phyloP scores from a whole-genome alignment of 73 alveolate species.

The Symbiodinium pilosum region DNA sequence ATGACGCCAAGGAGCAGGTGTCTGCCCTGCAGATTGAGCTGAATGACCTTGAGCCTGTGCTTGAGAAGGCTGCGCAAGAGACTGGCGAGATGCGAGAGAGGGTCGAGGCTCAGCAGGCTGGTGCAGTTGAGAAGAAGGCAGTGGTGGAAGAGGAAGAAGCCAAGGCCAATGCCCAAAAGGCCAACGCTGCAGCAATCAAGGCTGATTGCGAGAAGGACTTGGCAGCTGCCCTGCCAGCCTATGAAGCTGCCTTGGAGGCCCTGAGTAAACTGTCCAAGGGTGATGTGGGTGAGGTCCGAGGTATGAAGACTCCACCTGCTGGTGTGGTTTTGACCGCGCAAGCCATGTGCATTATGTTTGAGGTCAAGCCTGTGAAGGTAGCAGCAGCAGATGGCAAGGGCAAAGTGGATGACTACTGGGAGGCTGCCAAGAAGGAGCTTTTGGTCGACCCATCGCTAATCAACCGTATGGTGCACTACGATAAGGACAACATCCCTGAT shows the following conservation, averaged over 20 bases:
- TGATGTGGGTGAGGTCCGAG: conserved; percentile 96
- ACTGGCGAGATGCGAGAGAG: conserved; percentile 96
- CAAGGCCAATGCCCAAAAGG: conserved; percentile 95
- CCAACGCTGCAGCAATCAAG: conserved; percentile 96
- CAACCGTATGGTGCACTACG: conserved; percentile 96
- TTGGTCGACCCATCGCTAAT: conserved; percentile 94
- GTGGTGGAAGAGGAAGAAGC: conserved; percentile 97
- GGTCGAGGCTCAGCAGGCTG: conserved; percentile 96
- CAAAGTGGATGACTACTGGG: conserved; percentile 98
- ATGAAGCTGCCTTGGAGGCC: conserved; percentile 97
- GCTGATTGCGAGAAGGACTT: conserved; percentile 96
- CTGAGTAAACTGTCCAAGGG: conserved; percentile 96
- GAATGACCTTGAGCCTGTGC: conserved; percentile 96
- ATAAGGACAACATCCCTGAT: conserved; percentile 97
- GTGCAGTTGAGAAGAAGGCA: conserved; percentile 96
- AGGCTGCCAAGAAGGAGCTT: conserved; percentile 92
- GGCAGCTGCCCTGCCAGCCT: conserved; percentile 97
- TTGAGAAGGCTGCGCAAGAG: conserved; percentile 96
- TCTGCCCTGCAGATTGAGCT: conserved; percentile 96
- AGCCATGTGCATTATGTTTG: conserved; percentile 97
- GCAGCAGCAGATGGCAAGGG: conserved; percentile 96
- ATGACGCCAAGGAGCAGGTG: conserved; percentile 96
- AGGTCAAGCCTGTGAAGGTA: conserved; percentile 97
- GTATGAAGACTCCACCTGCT: conserved; percentile 97
- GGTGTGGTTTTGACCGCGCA: conserved; percentile 98